Evolutionary conservation across 257 asterid genomes (phyloP).

Genomic region (Verbascum thapsus): DNA sequence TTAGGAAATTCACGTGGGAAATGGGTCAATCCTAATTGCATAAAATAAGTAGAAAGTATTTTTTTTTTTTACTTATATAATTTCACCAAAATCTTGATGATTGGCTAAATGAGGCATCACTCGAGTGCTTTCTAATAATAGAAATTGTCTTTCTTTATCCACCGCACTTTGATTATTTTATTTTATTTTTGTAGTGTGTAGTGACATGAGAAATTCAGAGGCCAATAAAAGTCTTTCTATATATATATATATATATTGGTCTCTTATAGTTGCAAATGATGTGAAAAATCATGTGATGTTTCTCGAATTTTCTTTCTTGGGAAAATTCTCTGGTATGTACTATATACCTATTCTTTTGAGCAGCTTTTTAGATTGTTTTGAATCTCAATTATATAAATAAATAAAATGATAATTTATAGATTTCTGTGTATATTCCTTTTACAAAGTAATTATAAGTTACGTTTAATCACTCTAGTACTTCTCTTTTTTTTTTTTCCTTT

Average conservation of each 20-base stretch:
- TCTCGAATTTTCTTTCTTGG: conserved; percentile 2
- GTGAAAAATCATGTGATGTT: neutral
- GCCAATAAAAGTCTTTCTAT: neutral
- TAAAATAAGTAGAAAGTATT: conserved; percentile 18
- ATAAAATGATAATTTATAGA: too few relatives aligned
- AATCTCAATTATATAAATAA: too few relatives aligned
- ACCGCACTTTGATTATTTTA: neutral
- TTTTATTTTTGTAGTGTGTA: neutral
- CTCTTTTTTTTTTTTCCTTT: too few relatives aligned
- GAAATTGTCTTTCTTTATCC: conserved; percentile 26
- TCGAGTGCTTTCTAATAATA: conserved; percentile 27
- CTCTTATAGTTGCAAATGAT: neutral
- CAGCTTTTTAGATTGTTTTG: too few relatives aligned
- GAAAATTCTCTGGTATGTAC: neutral
- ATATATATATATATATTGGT: conserved; percentile 2
- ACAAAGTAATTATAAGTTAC: too few relatives aligned
- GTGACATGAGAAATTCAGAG: neutral
- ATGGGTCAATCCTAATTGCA: conserved; percentile 25
- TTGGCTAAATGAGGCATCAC: conserved; percentile 37
- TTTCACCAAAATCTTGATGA: conserved; percentile 13
- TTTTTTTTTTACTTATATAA: neutral
- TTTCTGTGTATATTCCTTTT: too few relatives aligned
- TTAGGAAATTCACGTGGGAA: conserved; percentile 18
- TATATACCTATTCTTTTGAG: too few relatives aligned
- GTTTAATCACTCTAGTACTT: too few relatives aligned